Evolutionary conservation across 768 basidiomycete genomes (phyloP), one percentile per base, ranked within the genome.

Genomic region (Filobasidium wieringae): DNA sequence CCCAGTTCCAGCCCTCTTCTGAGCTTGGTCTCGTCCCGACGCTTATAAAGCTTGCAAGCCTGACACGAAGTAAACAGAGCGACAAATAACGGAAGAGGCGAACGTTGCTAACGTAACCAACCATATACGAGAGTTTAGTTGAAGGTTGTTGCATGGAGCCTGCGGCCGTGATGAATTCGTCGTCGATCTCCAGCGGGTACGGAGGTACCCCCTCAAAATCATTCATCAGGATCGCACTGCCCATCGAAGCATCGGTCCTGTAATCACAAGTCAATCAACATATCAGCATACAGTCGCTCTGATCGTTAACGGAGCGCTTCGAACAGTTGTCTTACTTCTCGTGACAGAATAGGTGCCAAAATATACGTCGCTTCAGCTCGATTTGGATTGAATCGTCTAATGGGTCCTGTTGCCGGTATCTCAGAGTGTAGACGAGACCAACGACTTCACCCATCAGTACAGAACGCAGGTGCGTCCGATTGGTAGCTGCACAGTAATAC

Each of bases 291-390:
- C 51, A 22, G 32, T 29, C 7, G 36, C 7, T 12, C 17, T 5
- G 24, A 26, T 32, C n/a, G n/a, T n/a, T n/a, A n/a, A n/a, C n/a
- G n/a, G n/a, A n/a, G n/a, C n/a, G n/a, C n/a, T n/a, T n/a, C n/a
- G n/a, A n/a, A n/a, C n/a, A n/a, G 37, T 15, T 29, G 15, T 51
- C 66, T 57, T 50, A 67, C 66, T 67, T 67, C 57, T 67, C 66
- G 26, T 51, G 60, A 30, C 55, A 54, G 47, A 64, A 67, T 7
- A 67, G 45, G 47, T 64, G 53, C 64, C 64, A 67, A 51, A 58
- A 67, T 8, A 63, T 33, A 24, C 66, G 29, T 7, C 66, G 61
- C 19, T 62, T 39, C 11, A 67, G 34, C 41, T 67, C n/a, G n/a
- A n/a, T n/a, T n/a, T n/a, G n/a, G n/a, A n/a, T n/a, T n/a, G n/a